Evolutionary conservation across 2,329 filamentous ascomycete species (phyloP).

Genomic region (Diaporthe longicolla): DNA sequence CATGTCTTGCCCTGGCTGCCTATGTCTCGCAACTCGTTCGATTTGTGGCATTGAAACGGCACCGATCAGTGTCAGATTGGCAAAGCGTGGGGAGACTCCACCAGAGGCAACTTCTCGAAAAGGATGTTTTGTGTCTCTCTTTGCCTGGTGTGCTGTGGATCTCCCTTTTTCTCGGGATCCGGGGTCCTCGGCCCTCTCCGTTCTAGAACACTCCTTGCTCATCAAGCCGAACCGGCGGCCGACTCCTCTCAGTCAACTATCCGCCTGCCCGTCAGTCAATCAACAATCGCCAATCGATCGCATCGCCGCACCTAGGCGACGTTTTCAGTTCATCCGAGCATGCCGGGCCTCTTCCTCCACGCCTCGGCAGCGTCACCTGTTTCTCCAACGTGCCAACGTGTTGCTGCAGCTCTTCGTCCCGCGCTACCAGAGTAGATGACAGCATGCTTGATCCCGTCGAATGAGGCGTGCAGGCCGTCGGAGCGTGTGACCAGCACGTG

Average conservation of each 20-base stretch:
- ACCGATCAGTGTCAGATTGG: conserved; percentile 30
- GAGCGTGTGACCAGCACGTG: conserved; percentile 37
- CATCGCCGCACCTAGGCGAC: conserved; percentile 5
- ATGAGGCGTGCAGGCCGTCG: conserved; percentile 21
- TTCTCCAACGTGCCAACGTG: not conserved
- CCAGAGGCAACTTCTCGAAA: conserved; percentile 8
- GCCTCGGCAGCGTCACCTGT: conserved; percentile 19
- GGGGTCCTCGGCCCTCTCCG: conserved; percentile 21
- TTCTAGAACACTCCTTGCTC: conserved; percentile 29
- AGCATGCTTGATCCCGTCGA: conserved; percentile 25
- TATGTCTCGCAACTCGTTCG: conserved; percentile 27
- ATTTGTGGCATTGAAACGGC: conserved; percentile 33
- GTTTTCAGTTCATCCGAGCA: conserved; percentile 30
- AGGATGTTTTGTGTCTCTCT: not conserved
- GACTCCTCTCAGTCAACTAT: not conserved
- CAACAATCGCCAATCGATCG: conserved; percentile 4
- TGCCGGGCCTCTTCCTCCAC: not conserved
- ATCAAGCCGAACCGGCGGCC: conserved; percentile 9
- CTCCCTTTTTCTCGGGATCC: conserved; percentile 29
- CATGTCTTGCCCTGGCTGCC: conserved; percentile 15
- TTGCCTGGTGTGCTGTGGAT: conserved; percentile 19
- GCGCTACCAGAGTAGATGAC: conserved; percentile 17
- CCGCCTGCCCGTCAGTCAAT: not conserved
- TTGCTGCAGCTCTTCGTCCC: conserved; percentile 29
- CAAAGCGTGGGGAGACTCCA: conserved; percentile 28